These are phyloP conservation scores for Suillus weaverae DNA, from an alignment of 768 basidiomycete species.

Conservation along the genomic window DNA sequence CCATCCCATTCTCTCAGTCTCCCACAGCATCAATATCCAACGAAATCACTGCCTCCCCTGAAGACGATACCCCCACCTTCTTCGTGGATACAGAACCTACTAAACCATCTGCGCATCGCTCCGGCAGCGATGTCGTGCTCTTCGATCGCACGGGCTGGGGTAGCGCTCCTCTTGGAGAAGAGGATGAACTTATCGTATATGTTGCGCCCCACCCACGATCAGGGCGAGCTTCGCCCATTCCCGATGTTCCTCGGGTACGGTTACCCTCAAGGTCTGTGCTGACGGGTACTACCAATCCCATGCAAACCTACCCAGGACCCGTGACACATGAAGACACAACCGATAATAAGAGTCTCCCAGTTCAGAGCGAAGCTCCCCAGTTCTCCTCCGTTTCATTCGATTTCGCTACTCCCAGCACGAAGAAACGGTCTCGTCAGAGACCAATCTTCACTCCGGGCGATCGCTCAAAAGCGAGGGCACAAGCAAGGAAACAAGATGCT, in stretches of 20 bases:
- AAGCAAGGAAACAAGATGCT: conserved; percentile 23
- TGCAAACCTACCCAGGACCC: not conserved
- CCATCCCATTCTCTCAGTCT: not conserved
- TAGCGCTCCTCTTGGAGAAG: conserved; percentile 33
- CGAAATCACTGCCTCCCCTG: not conserved
- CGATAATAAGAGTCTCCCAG: not conserved
- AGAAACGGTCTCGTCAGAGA: conserved; percentile 27
- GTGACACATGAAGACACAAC: not conserved
- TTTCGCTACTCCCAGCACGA: conserved; percentile 7
- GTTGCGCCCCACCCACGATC: conserved; percentile 69
- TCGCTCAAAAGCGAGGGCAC: conserved; percentile 24
- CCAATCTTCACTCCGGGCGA: conserved; percentile 31
- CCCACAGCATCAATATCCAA: not conserved
- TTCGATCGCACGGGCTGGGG: conserved; percentile 21
- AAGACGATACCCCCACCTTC: conserved; percentile 15
- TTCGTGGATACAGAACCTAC: conserved; percentile 44
- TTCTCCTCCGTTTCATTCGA: conserved; percentile 30
- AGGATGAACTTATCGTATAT: conserved; percentile 76
- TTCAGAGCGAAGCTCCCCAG: conserved; percentile 16
- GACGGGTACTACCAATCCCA: conserved; percentile 20
- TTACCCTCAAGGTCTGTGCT: conserved; percentile 27
- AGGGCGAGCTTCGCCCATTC: conserved; percentile 14
- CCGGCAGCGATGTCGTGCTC: conserved; percentile 24
- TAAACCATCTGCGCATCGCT: conserved; percentile 1
- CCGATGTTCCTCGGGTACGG: conserved; percentile 15